Percentiles rank a stretch among this genome's conserved stretches.
Evolutionary conservation across 768 basidiomycete genomes (phyloP).

Genomic region (Mycena latifolia): DNA sequence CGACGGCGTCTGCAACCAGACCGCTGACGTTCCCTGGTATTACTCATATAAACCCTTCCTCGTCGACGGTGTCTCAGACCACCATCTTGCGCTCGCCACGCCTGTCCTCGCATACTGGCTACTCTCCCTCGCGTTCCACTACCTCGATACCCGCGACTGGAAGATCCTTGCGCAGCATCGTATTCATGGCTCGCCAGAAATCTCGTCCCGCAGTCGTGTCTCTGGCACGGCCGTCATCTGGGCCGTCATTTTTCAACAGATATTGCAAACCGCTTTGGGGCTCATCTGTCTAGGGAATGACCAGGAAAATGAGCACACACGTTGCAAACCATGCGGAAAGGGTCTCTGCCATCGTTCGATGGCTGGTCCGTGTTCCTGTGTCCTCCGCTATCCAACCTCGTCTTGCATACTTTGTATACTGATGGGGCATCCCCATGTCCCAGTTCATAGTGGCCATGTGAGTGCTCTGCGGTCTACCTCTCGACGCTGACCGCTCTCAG

Average conservation of each 20-base stretch:
- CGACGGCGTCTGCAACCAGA: conserved; percentile 51
- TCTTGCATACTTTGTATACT: conserved; percentile 80
- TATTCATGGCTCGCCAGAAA: conserved; percentile 90
- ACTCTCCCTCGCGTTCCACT: conserved; percentile 83
- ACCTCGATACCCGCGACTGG: conserved; percentile 82
- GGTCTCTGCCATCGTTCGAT: conserved; percentile 55
- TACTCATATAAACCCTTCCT: conserved; percentile 59
- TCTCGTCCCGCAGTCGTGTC: conserved; percentile 79
- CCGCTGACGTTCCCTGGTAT: conserved; percentile 65
- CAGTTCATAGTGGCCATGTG: conserved; percentile 89
- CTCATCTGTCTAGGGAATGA: conserved; percentile 71
- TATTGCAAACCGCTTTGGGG: conserved; percentile 87
- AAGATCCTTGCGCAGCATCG: conserved; percentile 85
- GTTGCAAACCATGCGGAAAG: conserved; percentile 54
- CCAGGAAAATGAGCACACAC: no score
- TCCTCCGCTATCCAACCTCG: conserved; percentile 53
- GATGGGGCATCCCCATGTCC: conserved; percentile 88
- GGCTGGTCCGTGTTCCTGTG: conserved; percentile 54
- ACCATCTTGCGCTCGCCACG: conserved; percentile 74
- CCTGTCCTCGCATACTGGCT: conserved; percentile 91
- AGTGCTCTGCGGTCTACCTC: conserved; percentile 48
- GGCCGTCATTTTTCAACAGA: conserved; percentile 90
- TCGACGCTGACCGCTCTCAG: conserved; percentile 52
- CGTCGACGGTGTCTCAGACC: conserved; percentile 75
- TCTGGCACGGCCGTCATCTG: conserved; percentile 77